Base-by-base conservation (phyloP, 305 asterid species). In the Lippia alba region DNA sequence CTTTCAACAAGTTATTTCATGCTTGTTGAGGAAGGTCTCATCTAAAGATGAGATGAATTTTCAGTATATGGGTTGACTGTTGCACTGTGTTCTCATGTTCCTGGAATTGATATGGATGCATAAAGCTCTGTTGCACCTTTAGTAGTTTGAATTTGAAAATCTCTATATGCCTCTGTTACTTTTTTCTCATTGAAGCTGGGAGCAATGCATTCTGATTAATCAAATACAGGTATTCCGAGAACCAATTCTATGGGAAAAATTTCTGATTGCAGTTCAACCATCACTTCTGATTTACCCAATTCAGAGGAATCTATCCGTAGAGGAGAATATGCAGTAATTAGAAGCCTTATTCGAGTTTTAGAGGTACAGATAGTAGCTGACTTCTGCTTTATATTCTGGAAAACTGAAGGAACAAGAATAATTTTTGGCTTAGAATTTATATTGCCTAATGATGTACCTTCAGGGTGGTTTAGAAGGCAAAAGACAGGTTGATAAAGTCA, bases 391-490 rank as follows among this genome's bases (percentile, higher is more conserved):
- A 17, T 78, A 60, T 56, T 56, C 75, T 54, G 65, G 79, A 53
- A 24, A 49, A 56, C 18, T 24, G 60, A 69, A 72, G 36, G n/a
- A 24, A 24, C 3, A 24, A 24, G 30, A 24, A 59, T 75, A 72
- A 57, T 57, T 14, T 46, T 66, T 64, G 49, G 49, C 12, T 78
- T 72, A 74, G 72, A 83, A 77, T 81, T 71, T 76, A 56, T 79
- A 65, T 79, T 94, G 91, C 82, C 81, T 71, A 33, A 69, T 78
- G 67, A 73, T 82, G 56, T 84, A 49, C 75, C 72, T 88, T 72
- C 77, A 94, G 99, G 99, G 99, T 68, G 99, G 99, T 41, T 90
- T 90, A 81, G 99, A 94, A 87, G 99, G 99, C 79, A 94, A 94
- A 86, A 83, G 90, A 68, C 99, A 91, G 84, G 99, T 94, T 64